Conservation (phyloP, 805 yeast species). For the Starmerella sirachaensis region DNA sequence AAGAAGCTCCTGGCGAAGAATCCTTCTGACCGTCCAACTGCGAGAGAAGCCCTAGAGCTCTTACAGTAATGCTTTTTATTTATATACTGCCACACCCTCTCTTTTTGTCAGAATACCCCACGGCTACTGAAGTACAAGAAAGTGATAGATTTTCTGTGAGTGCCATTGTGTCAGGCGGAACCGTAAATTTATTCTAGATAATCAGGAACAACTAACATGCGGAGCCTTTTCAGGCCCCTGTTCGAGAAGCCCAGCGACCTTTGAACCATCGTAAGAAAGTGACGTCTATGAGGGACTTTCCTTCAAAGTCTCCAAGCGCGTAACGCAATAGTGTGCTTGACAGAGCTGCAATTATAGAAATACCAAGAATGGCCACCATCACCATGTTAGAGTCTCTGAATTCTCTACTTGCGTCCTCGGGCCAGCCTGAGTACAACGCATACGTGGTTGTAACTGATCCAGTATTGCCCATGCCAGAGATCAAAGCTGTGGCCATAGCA, state of each 20-base stretch:
- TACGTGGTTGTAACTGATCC: constrained; percentile 80
- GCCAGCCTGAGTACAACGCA: constrained; percentile 82
- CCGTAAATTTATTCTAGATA: too few relatives aligned
- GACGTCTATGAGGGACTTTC: constrained; percentile 14
- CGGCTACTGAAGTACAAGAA: too few relatives aligned
- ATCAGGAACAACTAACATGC: too few relatives aligned
- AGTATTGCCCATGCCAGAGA: constrained; percentile 74
- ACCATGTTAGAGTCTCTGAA: constrained; percentile 72
- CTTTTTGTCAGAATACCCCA: too few relatives aligned
- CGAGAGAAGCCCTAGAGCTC: too few relatives aligned
- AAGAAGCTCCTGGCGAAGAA: constrained; percentile 2
- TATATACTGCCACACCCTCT: too few relatives aligned
- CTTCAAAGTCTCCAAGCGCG: constrained; percentile 29
- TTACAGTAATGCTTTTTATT: too few relatives aligned
- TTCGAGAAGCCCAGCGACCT: too few relatives aligned
- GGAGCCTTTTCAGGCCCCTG: too few relatives aligned
- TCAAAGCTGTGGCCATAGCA: constrained; percentile 73
- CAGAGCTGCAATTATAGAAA: constrained; percentile 46
- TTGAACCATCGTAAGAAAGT: constrained; percentile 20
- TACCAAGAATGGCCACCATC: constrained; percentile 64
- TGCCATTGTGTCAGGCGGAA: too few relatives aligned
- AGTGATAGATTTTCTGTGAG: too few relatives aligned
- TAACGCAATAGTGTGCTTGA: constrained; percentile 27
- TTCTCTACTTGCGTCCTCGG: constrained; percentile 51
- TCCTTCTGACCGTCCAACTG: constrained; percentile 11